Conservation (phyloP, 1,284 basidiomycete genomes). For the Stygiomarasmius scandens region DNA sequence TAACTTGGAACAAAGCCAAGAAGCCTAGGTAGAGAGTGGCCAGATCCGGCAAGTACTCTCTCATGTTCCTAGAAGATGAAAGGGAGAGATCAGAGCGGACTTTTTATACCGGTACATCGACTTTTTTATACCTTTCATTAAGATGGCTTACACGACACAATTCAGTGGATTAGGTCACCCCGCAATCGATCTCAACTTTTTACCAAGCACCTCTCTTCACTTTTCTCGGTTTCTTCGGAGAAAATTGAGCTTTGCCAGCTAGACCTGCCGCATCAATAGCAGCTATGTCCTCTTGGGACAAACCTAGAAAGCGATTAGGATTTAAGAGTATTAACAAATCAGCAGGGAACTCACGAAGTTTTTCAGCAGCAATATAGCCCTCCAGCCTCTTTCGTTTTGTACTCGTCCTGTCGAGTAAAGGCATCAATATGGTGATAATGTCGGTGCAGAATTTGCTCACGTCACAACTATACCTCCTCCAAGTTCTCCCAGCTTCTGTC, state of each 20-base stretch:
- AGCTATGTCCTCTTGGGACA: no score
- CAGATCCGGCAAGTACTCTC: no score
- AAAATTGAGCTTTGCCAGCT: neutral
- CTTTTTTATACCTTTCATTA: no score
- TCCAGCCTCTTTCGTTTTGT: slow-evolving; percentile 19
- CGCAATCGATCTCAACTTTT: neutral
- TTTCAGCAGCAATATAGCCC: slow-evolving; percentile 21
- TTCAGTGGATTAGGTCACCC: no score
- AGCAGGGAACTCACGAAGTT: slow-evolving; percentile 13
- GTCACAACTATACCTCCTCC: slow-evolving; percentile 69
- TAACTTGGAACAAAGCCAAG: no score
- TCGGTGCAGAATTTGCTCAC: slow-evolving; percentile 41
- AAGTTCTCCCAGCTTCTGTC: slow-evolving; percentile 41
- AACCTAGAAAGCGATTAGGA: no score
- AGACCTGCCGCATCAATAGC: neutral
- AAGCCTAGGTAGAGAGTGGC: no score
- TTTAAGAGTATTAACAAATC: no score
- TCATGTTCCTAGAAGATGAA: no score
- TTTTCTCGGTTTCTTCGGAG: neutral
- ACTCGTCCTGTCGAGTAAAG: slow-evolving; percentile 14
- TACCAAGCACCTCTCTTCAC: slow-evolving; percentile 1
- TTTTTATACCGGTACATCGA: no score
- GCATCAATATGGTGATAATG: neutral
- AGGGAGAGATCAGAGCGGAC: no score
- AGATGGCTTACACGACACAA: no score